phyloP scores from a whole-genome alignment of 495 filamentous ascomycete species.

The Cercophora sp. region DNA sequence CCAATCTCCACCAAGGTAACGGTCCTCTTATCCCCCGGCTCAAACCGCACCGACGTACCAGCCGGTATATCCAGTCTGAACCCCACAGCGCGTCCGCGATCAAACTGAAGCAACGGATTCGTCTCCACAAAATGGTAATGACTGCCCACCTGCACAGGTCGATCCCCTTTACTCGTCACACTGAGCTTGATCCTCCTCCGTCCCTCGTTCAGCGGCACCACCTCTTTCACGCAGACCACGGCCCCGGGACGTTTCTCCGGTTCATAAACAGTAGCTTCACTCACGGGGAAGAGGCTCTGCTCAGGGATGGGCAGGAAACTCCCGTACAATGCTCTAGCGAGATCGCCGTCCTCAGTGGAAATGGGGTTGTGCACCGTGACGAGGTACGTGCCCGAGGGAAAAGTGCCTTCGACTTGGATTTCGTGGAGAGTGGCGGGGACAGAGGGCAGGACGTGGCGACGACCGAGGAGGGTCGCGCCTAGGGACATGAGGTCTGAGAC shows the following conservation, averaged over 20 bases:
- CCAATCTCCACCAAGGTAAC: constrained; percentile 91
- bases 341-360: constrained; percentile 78
- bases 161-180: constrained; percentile 83
- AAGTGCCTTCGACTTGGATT: constrained; percentile 93
- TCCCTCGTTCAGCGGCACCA: constrained; percentile 70
- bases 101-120: constrained; percentile 87
- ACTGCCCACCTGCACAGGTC: constrained; percentile 89
- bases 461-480: constrained; percentile 88
- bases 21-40: constrained; percentile 90
- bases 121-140: constrained; percentile 97
- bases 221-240: constrained; percentile 68
- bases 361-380: constrained; percentile 94
- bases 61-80: constrained; percentile 86
- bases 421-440: constrained; percentile 73
- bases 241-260: constrained; percentile 71
- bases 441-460: constrained; percentile 84
- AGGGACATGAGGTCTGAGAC: constrained; percentile 92
- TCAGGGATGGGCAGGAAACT: constrained; percentile 83
- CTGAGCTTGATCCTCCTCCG: constrained; percentile 67
- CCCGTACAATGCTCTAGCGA: constrained; percentile 83
- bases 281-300: constrained; percentile 58
- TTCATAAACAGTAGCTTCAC: constrained; percentile 57
- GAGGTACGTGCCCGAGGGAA: constrained; percentile 84
- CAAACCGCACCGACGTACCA: constrained; percentile 90
- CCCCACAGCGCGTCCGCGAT: constrained; percentile 79